phyloP scores from a whole-genome alignment of 225 moss, liverwort and hornwort genomes.

The Ulota crispa region DNA sequence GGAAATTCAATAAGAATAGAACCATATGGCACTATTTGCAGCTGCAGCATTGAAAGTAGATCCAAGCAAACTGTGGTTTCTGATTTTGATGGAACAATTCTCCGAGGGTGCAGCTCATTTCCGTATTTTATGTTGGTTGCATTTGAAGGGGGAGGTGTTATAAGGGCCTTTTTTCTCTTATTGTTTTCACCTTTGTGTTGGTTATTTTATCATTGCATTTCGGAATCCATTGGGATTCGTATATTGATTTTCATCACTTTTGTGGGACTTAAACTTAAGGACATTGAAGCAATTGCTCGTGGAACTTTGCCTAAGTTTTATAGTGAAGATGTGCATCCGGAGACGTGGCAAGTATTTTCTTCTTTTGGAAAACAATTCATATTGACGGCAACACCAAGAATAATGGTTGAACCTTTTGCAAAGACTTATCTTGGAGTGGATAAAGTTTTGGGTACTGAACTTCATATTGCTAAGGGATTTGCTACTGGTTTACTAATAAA shows the following conservation, averaged over 20 bases:
- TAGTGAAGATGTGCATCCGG: conserved; percentile 53
- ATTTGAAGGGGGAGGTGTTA: conserved; percentile 64
- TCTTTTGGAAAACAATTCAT: conserved; percentile 64
- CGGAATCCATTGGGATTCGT: conserved; percentile 47
- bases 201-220: conserved; percentile 52
- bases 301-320: conserved; percentile 78
- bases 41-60: conserved; percentile 35
- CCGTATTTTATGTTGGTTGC: conserved; percentile 74
- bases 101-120: conserved; percentile 53
- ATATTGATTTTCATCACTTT: conserved; percentile 57
- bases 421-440: conserved; percentile 57
- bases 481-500: conserved; percentile 52
- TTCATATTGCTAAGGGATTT: conserved; percentile 41
- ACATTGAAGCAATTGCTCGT: conserved; percentile 58
- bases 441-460: conserved; percentile 58
- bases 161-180: conserved; percentile 48
- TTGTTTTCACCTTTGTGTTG: conserved; percentile 57
- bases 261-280: conserved; percentile 45
- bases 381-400: conserved; percentile 58
- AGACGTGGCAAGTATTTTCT: conserved; percentile 69
- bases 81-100: conserved; percentile 63
- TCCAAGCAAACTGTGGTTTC: conserved; percentile 43
- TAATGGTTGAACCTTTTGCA: conserved; percentile 71
- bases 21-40: conserved; percentile 20
- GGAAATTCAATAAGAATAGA: not conserved